Base-by-base conservation (phyloP, 1,284 basidiomycete species). In the Irpex sp. region DNA sequence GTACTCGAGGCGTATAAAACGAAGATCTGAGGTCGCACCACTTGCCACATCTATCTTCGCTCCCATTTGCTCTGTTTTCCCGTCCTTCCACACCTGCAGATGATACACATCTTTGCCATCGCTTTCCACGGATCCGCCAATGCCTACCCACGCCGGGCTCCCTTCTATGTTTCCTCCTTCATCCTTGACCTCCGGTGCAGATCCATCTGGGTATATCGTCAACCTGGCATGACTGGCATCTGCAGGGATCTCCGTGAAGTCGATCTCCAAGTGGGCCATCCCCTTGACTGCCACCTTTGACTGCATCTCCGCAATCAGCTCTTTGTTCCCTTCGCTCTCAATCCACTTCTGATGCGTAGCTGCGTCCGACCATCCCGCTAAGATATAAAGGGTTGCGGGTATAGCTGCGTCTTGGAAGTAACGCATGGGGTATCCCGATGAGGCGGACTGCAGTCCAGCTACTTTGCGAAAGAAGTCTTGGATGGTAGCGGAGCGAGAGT, bases 351-450 rank as follows among this genome's bases (percentile, higher is more conserved):
- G 60, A 63, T 83, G 82, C 7, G 76, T 76, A 7, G 66, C 65
- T 17, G 78, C 76, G 63, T 74, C 72, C 58, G 71, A 59, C 83
- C 82, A 84, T 3, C 81, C 80, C 2, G 80, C 77, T 46, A 82
- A 64, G 46, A 84, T 67, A 67, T 78, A 77, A 1, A 83, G 61
- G 39, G 70, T 63, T 3, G 58, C 61, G 3, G 70, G 57, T 37
- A 11, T 35, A 3, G 6, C 35, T 13, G 63, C 59, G 61, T 76
- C 70, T 11, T 70, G 66, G 70, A 77, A 80, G 68, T 77, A 80
- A 31, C 69, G 66, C 15, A 82, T 65, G 11, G 78, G 75, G 65
- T 76, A 78, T 13, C 76, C 74, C 0, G 80, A 81, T 64, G 74
- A 76, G 31, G 74, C 73, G 4, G 75, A 72, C 68, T 83, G 79